These are phyloP conservation scores for Nicotiana tabacum DNA, from an alignment of 257 asterid species.

Conservation along the genomic window DNA sequence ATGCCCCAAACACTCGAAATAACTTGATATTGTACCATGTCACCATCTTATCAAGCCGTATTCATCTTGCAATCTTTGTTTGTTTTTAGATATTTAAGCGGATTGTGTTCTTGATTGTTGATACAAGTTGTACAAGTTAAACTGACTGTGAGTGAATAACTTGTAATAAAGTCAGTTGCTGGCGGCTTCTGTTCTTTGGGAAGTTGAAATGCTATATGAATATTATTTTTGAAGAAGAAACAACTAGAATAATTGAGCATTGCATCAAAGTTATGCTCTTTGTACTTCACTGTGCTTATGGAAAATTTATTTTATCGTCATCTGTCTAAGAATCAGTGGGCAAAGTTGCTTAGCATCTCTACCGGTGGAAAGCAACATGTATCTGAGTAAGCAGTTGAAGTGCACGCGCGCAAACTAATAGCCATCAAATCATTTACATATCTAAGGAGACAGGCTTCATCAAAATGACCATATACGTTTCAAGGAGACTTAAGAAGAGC, in stretches of 20 bases:
- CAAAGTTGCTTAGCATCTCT: no score
- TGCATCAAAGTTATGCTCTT: not conserved
- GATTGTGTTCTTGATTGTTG: not conserved
- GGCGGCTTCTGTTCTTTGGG: not conserved
- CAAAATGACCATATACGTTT: no score
- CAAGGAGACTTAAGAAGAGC: no score
- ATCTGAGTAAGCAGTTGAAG: no score
- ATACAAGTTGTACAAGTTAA: not conserved
- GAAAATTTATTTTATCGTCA: not conserved
- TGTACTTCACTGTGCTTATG: not conserved
- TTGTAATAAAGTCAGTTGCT: constrained; percentile 2
- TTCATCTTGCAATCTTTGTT: not conserved
- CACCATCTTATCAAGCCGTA: not conserved
- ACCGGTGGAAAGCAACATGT: no score
- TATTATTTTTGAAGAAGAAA: not conserved
- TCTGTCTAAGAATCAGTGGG: no score
- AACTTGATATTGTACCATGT: not conserved
- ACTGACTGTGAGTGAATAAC: not conserved
- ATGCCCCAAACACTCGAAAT: not conserved
- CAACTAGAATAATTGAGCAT: not conserved
- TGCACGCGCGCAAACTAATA: no score
- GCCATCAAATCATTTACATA: no score
- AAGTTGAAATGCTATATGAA: not conserved
- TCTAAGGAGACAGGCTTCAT: no score
- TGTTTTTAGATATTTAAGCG: not conserved